Conservation (phyloP, 2,329 filamentous ascomycete genomes). For the Reticulascus tulasneorum region DNA sequence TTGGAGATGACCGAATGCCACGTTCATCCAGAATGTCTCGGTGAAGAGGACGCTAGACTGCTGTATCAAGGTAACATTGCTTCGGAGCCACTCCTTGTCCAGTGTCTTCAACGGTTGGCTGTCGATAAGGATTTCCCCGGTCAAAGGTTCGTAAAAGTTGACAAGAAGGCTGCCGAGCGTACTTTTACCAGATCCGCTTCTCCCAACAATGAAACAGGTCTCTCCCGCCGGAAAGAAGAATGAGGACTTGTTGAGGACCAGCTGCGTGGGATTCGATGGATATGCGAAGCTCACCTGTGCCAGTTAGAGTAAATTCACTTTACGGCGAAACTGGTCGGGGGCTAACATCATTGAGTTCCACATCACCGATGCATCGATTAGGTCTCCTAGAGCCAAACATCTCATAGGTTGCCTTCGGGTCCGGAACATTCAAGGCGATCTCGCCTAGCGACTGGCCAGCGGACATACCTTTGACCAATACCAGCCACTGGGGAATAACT, state of each 20-base stretch:
- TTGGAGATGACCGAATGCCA: conserved; percentile 63
- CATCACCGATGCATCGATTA: conserved; percentile 55
- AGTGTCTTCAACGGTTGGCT: conserved; percentile 57
- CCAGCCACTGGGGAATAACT: conserved; percentile 71
- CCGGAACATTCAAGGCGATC: conserved; percentile 8
- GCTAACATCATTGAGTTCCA: conserved; percentile 65
- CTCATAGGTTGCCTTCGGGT: conserved; percentile 18
- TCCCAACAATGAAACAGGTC: conserved; percentile 77
- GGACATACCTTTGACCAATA: conserved; percentile 73
- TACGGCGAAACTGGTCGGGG: conserved; percentile 4
- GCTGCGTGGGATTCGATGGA: conserved; percentile 60
- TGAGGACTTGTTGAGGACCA: conserved; percentile 56
- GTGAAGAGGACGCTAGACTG: conserved; percentile 80
- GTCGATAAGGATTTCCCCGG: conserved; percentile 68
- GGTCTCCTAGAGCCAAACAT: conserved; percentile 11
- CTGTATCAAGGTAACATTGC: conserved; percentile 76
- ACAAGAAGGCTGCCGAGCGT: conserved; percentile 78
- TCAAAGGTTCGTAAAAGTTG: conserved; percentile 66
- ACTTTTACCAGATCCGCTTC: conserved; percentile 89
- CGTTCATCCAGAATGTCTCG: conserved; percentile 73
- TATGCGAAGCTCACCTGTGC: conserved; percentile 81
- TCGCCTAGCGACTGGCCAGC: conserved; percentile 59
- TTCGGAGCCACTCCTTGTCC: conserved; percentile 67
- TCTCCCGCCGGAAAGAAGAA: conserved; percentile 70
- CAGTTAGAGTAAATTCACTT: no score